Evolutionary conservation across 305 asterid species (phyloP).

Genomic region (Fraxinus floribunda): DNA sequence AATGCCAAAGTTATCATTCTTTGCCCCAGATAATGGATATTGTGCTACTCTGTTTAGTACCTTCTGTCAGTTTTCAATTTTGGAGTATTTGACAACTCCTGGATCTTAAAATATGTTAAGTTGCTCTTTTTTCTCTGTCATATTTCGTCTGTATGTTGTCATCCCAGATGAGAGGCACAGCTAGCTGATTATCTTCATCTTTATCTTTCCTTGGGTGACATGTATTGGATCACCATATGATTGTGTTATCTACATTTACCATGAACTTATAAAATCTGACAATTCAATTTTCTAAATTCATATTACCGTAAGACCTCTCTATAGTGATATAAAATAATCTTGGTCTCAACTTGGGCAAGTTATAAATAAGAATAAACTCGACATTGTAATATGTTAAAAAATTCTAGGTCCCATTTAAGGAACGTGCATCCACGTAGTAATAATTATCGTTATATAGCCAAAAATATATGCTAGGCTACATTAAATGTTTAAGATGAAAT

Average conservation of each 20-base stretch:
- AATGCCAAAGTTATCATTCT: not conserved
- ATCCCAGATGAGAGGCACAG: constrained; percentile 16
- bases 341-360: not conserved
- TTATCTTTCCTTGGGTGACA: constrained; percentile 15
- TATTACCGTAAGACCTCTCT: not conserved
- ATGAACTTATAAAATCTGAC: not conserved
- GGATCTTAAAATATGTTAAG: constrained; percentile 11
- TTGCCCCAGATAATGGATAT: not conserved
- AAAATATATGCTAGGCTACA: not conserved
- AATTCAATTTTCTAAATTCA: not conserved
- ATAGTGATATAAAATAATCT: not conserved
- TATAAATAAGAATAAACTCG: not conserved
- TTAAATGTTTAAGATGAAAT: not conserved
- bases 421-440: not conserved
- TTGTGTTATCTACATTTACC: not conserved
- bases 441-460: not conserved
- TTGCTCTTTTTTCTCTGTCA: constrained; percentile 13
- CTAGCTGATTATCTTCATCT: constrained; percentile 19
- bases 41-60: constrained; percentile 11
- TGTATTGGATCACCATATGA: not conserved
- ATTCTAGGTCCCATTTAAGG: not conserved
- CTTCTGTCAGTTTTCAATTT: constrained; percentile 16
- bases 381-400: not conserved
- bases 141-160: constrained; percentile 23
- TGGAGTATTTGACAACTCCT: not conserved